Evolutionary conservation across 2,329 filamentous ascomycete species (phyloP).

Genomic region (Hirsutella minnesotensis): DNA sequence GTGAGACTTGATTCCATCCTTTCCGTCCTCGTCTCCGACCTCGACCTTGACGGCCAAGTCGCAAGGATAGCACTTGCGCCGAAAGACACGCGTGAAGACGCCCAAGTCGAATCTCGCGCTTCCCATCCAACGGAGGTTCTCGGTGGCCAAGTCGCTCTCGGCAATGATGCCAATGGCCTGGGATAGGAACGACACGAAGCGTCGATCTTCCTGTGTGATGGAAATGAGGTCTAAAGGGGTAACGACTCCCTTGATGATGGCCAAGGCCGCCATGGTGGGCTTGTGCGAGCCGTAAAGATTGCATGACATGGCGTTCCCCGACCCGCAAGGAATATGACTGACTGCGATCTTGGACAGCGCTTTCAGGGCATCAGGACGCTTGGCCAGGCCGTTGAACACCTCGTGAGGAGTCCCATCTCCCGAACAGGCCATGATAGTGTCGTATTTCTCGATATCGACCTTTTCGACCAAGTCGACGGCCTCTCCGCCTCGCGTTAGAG

Average conservation of each 20-base stretch:
- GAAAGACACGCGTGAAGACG: slow-evolving; percentile 63
- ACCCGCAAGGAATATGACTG: slow-evolving; percentile 81
- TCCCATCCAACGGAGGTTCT: slow-evolving; percentile 90
- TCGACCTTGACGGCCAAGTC: slow-evolving; percentile 80
- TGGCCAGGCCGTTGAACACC: slow-evolving; percentile 84
- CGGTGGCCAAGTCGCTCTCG: slow-evolving; percentile 80
- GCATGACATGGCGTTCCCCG: slow-evolving; percentile 85
- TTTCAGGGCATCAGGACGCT: slow-evolving; percentile 58
- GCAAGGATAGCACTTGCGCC: slow-evolving; percentile 73
- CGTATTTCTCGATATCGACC: slow-evolving; percentile 68
- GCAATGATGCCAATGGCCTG: slow-evolving; percentile 85
- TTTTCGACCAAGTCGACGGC: slow-evolving; percentile 65
- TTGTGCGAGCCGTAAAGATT: slow-evolving; percentile 77
- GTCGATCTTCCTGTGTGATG: slow-evolving; percentile 66
- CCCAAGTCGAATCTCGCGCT: slow-evolving; percentile 74
- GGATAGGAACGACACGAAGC: slow-evolving; percentile 78
- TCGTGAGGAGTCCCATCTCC: slow-evolving; percentile 89
- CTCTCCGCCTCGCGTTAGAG: slow-evolving; percentile 62
- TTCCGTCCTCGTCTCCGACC: slow-evolving; percentile 48
- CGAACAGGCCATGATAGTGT: slow-evolving; percentile 80
- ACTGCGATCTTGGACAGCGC: slow-evolving; percentile 72
- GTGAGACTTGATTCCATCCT: slow-evolving; percentile 59
- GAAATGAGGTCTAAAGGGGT: slow-evolving; percentile 79
- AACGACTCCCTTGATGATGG: slow-evolving; percentile 76
- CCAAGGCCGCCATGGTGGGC: slow-evolving; percentile 64